Conservation (phyloP, 305 asterid species). For the Galium porrigens region DNA sequence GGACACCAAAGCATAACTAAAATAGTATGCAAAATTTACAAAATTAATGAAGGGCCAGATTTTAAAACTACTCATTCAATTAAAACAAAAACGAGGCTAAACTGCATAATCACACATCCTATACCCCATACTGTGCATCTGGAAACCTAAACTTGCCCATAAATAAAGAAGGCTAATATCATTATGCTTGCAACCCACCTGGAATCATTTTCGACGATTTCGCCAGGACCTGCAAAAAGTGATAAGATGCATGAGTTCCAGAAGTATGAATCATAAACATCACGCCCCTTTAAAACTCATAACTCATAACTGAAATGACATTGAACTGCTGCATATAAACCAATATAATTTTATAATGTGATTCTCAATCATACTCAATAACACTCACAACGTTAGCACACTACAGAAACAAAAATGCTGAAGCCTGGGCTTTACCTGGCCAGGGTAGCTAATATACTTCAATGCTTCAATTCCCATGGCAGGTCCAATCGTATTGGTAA, state of each 20-base stretch:
- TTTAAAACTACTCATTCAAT: background rate
- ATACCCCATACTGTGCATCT: background rate
- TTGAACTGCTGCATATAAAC: background rate
- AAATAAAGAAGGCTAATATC: background rate
- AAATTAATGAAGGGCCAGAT: background rate
- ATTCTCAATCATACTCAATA: background rate
- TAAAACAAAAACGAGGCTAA: background rate
- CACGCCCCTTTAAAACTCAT: background rate
- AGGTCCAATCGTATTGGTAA: constrained; percentile 86
- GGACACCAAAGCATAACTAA: background rate
- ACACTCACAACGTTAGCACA: background rate
- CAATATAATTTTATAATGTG: background rate
- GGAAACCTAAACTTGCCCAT: background rate
- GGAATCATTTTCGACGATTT: constrained; percentile 99
- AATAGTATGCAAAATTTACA: background rate
- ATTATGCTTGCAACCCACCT: constrained; percentile 36
- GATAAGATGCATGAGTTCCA: constrained; percentile 15
- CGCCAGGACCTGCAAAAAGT: constrained; percentile 68
- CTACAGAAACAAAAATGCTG: background rate
- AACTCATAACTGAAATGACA: background rate
- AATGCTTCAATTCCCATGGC: constrained; percentile 99
- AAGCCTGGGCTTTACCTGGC: constrained; percentile 45
- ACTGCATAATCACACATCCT: background rate
- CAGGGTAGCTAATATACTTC: constrained; percentile 95
- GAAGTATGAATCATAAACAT: background rate